phyloP scores from a whole-genome alignment of 2,329 filamentous ascomycete species.

The Diplocarpon rosae region DNA sequence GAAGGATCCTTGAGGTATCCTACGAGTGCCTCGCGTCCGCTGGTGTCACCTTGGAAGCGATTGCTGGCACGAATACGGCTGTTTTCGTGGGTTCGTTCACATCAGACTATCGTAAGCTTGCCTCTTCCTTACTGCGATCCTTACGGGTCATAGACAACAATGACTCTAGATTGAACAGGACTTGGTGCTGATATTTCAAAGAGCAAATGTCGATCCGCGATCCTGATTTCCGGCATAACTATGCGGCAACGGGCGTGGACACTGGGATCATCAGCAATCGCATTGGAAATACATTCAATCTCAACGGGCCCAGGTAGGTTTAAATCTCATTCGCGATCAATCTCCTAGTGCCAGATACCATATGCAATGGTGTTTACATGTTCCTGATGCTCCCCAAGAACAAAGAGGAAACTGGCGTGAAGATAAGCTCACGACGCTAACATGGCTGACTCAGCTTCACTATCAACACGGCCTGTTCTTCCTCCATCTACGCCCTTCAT shows the following conservation, averaged over 20 bases:
- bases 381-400: too few species aligned
- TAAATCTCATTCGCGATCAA: too few species aligned
- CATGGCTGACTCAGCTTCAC: too few species aligned
- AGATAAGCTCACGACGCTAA: too few species aligned
- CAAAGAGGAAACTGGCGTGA: too few species aligned
- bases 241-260: slow-evolving; percentile 20
- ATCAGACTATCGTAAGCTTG: background rate
- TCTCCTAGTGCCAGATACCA: too few species aligned
- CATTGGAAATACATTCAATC: slow-evolving; percentile 42
- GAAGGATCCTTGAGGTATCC: slow-evolving; percentile 35
- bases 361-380: too few species aligned
- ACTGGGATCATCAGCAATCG: slow-evolving; percentile 39
- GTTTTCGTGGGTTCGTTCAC: slow-evolving; percentile 39
- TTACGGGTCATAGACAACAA: too few species aligned
- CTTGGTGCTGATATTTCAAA: too few species aligned
- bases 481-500: slow-evolving; percentile 42
- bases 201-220: background rate
- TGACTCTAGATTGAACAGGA: too few species aligned
- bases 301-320: slow-evolving; percentile 35
- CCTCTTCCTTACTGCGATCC: too few species aligned
- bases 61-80: slow-evolving; percentile 23
- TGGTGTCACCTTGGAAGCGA: background rate
- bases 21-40: slow-evolving; percentile 24
- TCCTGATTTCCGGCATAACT: background rate
- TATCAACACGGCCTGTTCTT: slow-evolving; percentile 47